Evolutionary conservation across 371 early-diverging fungal genomes (phyloP), one percentile per base, ranked within the genome.

Genomic region (Saksenaea vasiformis): DNA sequence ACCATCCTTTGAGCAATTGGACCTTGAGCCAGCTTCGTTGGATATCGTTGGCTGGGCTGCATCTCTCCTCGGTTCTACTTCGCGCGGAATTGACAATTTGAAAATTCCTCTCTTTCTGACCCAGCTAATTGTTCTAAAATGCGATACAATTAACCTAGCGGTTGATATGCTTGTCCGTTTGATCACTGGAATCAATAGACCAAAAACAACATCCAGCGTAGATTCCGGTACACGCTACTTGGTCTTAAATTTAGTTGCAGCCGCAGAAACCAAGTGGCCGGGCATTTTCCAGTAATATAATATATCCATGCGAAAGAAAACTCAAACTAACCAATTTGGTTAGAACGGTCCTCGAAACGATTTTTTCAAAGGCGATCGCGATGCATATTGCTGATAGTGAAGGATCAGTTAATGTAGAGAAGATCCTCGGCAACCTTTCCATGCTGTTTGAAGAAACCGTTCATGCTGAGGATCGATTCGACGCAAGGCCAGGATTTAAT

Each of bases 321-420:
- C 17, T 14, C 11, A 56, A 22, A 19, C 36, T 11, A 35, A 47
- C n/a, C 22, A 28, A 0, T 9, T 56, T 36, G 3, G 8, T 9
- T 60, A 74, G 79, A 24, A 51, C 66, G 7, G 74, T 70, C 9
- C 41, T 80, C 5, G 72, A 77, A 37, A 67, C 62, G 11, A 70
- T 77, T 0, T 80, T 80, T 35, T 77, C 80, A 22, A 73, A 73
- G 57, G 72, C 76, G 1, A 76, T 79, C 54, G 72, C 79, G 17
- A 71, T 76, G 66, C 76, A 79, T 64, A 76, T 79, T 24, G 74
- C 70, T 13, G 70, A 74, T 56, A 70, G 67, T 35, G 74, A 64
- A 62, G 79, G 74, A 0, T 67, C 80, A 14, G 64, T 71, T 7
- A 72, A 70, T 43, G 68, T 79, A 0, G 75, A 77, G 59, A 76